Percentiles rank a stretch among this genome's conserved stretches.
phyloP scores from a whole-genome alignment of 176 grass and related monocot species.

The Secale cereale region DNA sequence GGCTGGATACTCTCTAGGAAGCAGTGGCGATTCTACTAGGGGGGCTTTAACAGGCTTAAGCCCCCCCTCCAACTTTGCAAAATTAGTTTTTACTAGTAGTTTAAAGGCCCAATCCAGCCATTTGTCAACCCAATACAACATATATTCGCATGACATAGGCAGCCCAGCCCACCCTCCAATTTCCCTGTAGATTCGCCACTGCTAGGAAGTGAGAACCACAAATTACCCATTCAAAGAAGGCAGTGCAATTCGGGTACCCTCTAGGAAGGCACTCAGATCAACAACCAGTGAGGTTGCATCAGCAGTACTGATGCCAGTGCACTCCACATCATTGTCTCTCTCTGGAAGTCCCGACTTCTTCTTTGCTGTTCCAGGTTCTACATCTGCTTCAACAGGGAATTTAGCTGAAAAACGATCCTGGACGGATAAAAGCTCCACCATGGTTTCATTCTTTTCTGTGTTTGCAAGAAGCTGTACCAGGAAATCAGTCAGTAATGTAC shows the following conservation, averaged over 20 bases:
- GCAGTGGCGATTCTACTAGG: too few relatives aligned
- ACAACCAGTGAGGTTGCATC: constrained; percentile 25
- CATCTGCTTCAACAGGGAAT: constrained; percentile 45
- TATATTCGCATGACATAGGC: too few relatives aligned
- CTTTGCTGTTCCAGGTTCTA: constrained; percentile 19
- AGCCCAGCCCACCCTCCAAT: too few relatives aligned
- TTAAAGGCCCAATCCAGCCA: too few relatives aligned
- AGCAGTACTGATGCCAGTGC: not conserved
- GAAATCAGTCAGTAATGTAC: constrained; percentile 23
- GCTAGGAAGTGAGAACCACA: not conserved
- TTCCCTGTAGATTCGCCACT: too few relatives aligned
- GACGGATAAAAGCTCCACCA: constrained; percentile 40
- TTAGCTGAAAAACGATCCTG: constrained; percentile 59
- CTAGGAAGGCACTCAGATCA: constrained; percentile 54
- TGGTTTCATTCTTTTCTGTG: constrained; percentile 38
- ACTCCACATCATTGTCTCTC: constrained; percentile 11
- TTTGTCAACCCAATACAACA: too few relatives aligned
- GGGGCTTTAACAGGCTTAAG: too few relatives aligned
- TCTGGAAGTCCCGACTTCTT: constrained; percentile 14
- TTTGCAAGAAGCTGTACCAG: constrained; percentile 48
- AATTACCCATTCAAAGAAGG: constrained; percentile 85
- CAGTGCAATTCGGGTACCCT: constrained; percentile 46
- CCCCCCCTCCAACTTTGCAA: too few relatives aligned
- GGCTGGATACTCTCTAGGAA: not conserved
- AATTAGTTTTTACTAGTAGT: too few relatives aligned